A percentile compares a stretch with the other conserved stretches of the same genome.
Conservation (phyloP, 768 basidiomycete genomes). For the Leccinum subtestaceum region DNA sequence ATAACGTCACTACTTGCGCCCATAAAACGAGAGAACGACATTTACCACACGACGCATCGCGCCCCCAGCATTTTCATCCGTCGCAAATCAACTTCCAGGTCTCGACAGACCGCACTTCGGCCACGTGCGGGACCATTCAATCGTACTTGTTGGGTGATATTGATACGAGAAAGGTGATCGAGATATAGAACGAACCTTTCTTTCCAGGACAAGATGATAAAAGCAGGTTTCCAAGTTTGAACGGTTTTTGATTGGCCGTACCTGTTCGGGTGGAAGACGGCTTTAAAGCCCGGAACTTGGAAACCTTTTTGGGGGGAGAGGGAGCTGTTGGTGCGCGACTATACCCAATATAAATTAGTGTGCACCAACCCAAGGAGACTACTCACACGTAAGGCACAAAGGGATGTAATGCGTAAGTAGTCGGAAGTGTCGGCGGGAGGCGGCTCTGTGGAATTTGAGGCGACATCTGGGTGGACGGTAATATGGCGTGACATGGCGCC, state of each 20-base stretch:
- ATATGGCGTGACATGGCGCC: background rate
- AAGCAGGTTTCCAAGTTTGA: slow-evolving; percentile 76
- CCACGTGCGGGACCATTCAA: slow-evolving; percentile 75
- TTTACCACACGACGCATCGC: slow-evolving; percentile 77
- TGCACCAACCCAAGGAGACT: background rate
- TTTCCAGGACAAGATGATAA: slow-evolving; percentile 95
- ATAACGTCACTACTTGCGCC: background rate
- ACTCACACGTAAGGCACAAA: slow-evolving; percentile 16
- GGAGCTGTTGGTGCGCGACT: slow-evolving; percentile 21
- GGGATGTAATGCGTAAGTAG: slow-evolving; percentile 18
- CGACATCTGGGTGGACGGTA: slow-evolving; percentile 2
- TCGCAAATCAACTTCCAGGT: slow-evolving; percentile 70
- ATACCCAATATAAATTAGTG: background rate
- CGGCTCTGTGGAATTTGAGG: background rate
- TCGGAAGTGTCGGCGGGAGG: slow-evolving; percentile 11
- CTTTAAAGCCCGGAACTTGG: slow-evolving; percentile 12
- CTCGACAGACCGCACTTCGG: slow-evolving; percentile 77
- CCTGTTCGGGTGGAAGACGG: slow-evolving; percentile 7
- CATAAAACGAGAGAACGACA: background rate
- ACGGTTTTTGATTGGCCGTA: slow-evolving; percentile 17
- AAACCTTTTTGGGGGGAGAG: slow-evolving; percentile 13
- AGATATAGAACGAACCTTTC: slow-evolving; percentile 54
- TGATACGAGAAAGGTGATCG: background rate
- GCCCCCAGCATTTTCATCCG: slow-evolving; percentile 75
- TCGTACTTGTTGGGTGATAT: slow-evolving; percentile 46